Evolutionary conservation across 495 filamentous ascomycete genomes (phyloP).

Genomic region (Aspergillus coremiiformis): DNA sequence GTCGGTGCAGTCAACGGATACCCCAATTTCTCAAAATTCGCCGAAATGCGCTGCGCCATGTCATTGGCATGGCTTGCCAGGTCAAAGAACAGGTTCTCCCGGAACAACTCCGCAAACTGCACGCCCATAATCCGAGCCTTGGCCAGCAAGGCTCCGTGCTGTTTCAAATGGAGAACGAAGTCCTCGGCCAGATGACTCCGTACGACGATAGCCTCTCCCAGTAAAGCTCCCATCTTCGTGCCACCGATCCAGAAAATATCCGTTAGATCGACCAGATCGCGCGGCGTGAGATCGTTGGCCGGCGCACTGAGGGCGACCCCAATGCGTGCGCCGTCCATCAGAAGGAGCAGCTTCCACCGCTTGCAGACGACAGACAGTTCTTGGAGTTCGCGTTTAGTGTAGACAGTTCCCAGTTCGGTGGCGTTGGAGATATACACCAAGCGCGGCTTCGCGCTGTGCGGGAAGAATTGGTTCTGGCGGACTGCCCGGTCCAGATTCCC

Average conservation of each 20-base stretch:
- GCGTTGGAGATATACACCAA: constrained; percentile 41
- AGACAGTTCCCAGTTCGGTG: constrained; percentile 37
- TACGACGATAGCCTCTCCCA: constrained; percentile 40
- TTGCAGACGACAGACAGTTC: constrained; percentile 29
- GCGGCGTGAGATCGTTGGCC: constrained; percentile 27
- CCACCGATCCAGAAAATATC: constrained; percentile 45
- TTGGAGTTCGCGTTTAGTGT: constrained; percentile 28
- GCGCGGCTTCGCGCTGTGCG: constrained; percentile 38
- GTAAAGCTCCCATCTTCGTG: constrained; percentile 36
- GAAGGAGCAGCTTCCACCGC: constrained; percentile 26
- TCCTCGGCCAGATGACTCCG: constrained; percentile 29
- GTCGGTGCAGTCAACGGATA: constrained; percentile 25
- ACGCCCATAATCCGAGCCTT: constrained; percentile 36
- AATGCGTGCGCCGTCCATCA: constrained; percentile 37
- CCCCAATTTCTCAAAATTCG: constrained; percentile 23
- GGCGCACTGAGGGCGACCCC: constrained; percentile 32
- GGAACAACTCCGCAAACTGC: constrained; percentile 40
- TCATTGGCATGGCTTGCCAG: constrained; percentile 35
- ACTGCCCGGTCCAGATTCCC: constrained; percentile 28
- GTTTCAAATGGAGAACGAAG: constrained; percentile 39
- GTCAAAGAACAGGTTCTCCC: constrained; percentile 31
- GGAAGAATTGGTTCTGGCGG: constrained; percentile 35
- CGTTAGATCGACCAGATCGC: constrained; percentile 31
- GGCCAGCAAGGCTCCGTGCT: constrained; percentile 38
- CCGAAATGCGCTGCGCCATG: constrained; percentile 32